phyloP scores from a whole-genome alignment of 2,329 filamentous ascomycete genomes.

The Nemania sp. region DNA sequence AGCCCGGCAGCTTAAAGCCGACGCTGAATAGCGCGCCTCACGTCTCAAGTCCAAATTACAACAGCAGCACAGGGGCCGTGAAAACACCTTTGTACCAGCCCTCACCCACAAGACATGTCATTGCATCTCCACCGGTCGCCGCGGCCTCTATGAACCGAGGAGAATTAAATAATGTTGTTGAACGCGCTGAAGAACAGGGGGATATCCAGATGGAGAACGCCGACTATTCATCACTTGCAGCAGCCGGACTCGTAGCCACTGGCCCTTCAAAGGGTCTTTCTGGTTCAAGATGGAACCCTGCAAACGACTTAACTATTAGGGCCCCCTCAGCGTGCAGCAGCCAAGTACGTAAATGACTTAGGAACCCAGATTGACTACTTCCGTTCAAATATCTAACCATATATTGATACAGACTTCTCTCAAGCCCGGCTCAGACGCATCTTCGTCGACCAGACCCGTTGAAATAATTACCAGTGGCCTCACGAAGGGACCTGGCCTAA shows the following conservation, averaged over 20 bases:
- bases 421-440: neutral
- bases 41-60: neutral
- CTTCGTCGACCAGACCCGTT: neutral
- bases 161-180: neutral
- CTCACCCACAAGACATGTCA: neutral
- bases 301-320: slow-evolving; percentile 5
- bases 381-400: neutral
- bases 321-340: neutral
- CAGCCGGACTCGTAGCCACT: neutral
- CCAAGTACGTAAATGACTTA: neutral
- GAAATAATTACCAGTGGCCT: slow-evolving; percentile 12
- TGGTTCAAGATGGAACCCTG: slow-evolving; percentile 23
- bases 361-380: neutral
- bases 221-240: neutral
- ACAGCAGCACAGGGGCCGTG: neutral
- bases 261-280: slow-evolving; percentile 11
- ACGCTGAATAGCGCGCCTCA: neutral
- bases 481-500: slow-evolving; percentile 15
- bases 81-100: neutral
- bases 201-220: slow-evolving; percentile 6
- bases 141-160: neutral
- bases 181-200: neutral
- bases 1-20: neutral
- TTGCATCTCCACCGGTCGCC: neutral
- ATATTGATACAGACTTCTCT: neutral